Evolutionary conservation across 352 stramenopile species (phyloP), one percentile per base, ranked within the genome.

Genomic region (Phytophthora colocasiae): DNA sequence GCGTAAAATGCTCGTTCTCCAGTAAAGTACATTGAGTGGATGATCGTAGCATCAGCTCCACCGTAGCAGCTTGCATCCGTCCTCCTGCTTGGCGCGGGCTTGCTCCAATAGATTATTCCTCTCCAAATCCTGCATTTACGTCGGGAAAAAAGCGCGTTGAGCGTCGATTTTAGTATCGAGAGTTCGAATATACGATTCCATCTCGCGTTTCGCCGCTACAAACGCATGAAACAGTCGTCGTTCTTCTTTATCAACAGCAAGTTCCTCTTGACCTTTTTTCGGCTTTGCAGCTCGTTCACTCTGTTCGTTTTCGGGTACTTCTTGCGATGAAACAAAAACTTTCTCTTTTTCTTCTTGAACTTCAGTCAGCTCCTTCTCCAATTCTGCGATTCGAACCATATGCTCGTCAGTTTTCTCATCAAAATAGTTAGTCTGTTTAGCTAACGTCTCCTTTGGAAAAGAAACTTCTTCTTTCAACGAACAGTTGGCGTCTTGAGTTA

Each of bases 351-450:
- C 50, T 51, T 57, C 50, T 41, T 75, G 62, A 3, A 39, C 47
- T 12, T 73, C 68, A 12, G 45, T 56, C 4, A 69, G 34, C 12
- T 69, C 63, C 12, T 44, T 71, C 62, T 96, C 88, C 5, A 96
- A 60, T 11, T 66, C 59, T 2, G 60, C 67, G 17, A 95, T 92
- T n/a, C 75, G 60, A 14, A 83, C 73, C 40, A 96, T 69, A 56
- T 93, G 86, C 41, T 82, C 69, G 56, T 97, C 89, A 17, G 95
- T 80, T 40, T 95, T 95, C 24, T 80, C 77, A 55, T 96, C 85
- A 26, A 96, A 85, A 59, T 96, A 95, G 51, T 77, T 71, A 1
- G 63, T 79, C 38, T 80, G n/a, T 12, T 72, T 78, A 12, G 63
- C 73, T 46, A 89, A 41, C 27, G 63, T 52, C 17, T 78, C 54